These are phyloP conservation scores for Wilcoxina mikolae DNA, from an alignment of 495 filamentous ascomycete species.

Conservation along the genomic window DNA sequence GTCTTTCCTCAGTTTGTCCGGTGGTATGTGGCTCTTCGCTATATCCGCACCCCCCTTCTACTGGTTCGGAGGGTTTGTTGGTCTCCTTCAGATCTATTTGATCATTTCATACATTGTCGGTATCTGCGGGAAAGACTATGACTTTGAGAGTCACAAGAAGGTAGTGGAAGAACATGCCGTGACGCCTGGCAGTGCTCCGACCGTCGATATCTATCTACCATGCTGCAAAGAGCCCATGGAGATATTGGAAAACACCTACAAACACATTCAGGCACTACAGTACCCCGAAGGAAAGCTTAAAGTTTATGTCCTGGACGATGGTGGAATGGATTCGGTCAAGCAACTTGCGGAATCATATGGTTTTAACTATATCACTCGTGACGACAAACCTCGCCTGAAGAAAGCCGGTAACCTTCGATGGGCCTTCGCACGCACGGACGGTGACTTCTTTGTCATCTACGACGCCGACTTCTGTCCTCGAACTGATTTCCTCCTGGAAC, in stretches of 20 bases:
- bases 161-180: slow-evolving; percentile 12
- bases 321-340: slow-evolving; percentile 17
- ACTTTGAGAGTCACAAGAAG: slow-evolving; percentile 19
- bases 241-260: slow-evolving; percentile 28
- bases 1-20: slow-evolving; percentile 22
- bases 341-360: slow-evolving; percentile 17
- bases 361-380: slow-evolving; percentile 23
- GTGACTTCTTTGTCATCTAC: slow-evolving; percentile 28
- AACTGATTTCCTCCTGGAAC: slow-evolving; percentile 24
- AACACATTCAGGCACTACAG: slow-evolving; percentile 16
- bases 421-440: slow-evolving; percentile 22
- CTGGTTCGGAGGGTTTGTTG: slow-evolving; percentile 21
- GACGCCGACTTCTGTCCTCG: slow-evolving; percentile 29
- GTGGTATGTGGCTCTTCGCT: slow-evolving; percentile 24
- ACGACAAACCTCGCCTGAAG: slow-evolving; percentile 23
- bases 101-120: slow-evolving; percentile 23
- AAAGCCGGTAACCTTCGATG: slow-evolving; percentile 28
- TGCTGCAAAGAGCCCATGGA: slow-evolving; percentile 27
- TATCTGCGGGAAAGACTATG: slow-evolving; percentile 20
- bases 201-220: slow-evolving; percentile 27
- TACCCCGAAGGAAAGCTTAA: slow-evolving; percentile 18
- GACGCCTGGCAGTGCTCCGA: slow-evolving; percentile 15
- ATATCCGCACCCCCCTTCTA: slow-evolving; percentile 10
- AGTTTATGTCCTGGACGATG: slow-evolving; percentile 27
- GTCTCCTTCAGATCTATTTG: slow-evolving; percentile 23